A percentile compares a stretch with the other conserved stretches of the same genome.
Conservation (phyloP, 1,284 basidiomycete genomes). For the Entoloma clypeatum region DNA sequence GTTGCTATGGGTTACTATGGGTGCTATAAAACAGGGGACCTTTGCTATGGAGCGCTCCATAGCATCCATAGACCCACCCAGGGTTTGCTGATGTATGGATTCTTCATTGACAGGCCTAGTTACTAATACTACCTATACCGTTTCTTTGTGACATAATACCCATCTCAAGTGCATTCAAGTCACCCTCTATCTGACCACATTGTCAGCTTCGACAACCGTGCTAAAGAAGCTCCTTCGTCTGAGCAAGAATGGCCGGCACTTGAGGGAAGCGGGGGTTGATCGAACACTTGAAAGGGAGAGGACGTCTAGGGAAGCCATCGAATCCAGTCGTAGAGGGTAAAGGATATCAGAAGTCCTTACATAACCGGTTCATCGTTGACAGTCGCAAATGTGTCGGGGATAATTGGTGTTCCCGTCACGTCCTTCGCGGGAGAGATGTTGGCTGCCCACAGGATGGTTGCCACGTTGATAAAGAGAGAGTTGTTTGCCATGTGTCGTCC, state of each 20-base stretch:
- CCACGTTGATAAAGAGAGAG: conserved; percentile 9
- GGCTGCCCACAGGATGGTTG: conserved; percentile 7
- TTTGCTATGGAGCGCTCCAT: too few species aligned
- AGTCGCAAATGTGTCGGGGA: too few species aligned
- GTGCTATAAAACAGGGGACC: too few species aligned
- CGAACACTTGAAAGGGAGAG: neutral
- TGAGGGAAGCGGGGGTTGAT: conserved; percentile 1
- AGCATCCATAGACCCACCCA: too few species aligned
- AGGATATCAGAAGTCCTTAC: neutral
- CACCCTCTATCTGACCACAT: too few species aligned
- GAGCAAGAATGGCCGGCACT: neutral
- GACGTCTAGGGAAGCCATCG: neutral
- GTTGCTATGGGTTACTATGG: too few species aligned
- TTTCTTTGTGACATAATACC: too few species aligned
- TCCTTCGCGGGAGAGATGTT: conserved; percentile 2
- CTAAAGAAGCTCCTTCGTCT: neutral
- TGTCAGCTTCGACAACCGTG: too few species aligned
- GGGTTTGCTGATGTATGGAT: too few species aligned
- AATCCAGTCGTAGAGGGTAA: neutral
- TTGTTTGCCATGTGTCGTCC: conserved; percentile 10
- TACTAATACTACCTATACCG: too few species aligned
- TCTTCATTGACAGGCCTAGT: too few species aligned
- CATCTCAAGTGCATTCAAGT: too few species aligned
- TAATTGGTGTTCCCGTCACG: neutral
- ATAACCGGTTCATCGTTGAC: neutral